Base-by-base conservation (phyloP, 768 basidiomycete species). In the Phylloporus sp. region DNA sequence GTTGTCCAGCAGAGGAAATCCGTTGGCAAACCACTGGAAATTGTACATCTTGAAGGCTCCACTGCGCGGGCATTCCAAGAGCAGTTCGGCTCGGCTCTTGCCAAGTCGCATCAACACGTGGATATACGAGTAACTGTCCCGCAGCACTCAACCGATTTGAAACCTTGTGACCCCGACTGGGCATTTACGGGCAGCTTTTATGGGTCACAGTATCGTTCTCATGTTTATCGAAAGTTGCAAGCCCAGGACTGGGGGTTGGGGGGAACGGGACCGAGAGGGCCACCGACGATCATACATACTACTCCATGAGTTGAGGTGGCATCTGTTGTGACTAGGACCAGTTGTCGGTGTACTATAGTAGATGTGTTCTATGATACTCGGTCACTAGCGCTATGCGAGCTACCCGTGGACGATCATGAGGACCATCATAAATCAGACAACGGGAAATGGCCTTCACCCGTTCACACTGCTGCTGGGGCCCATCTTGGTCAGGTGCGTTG, bases 1-100 rank as follows among this genome's bases (percentile, higher is more conserved):
- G 64, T 68, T 11, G 52, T 68, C 42, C 66, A 64, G 28, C 66
- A 70, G 49, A 57, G 67, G 54, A 64, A 61, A 44, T 52, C 58
- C 2, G 68, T 70, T 26, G 68, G 68, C 28, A 60, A 45, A 39
- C 58, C 67, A n/a, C 48, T 68, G 20, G 49, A 41, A 10, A 20
- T 60, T 34, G 29, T 68, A 15, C 67, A 59, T n/a, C 53, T 68
- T 12, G 68, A 70, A 26, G 67, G 67, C 10, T 22, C 45, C 10
- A 56, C 56, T 23, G 58, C 58, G 6, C 47, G 34, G 13, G 49
- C 54, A 35, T 70, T 68, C n/a, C 62, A 68, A 45, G 62, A 66
- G 28, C 59, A 62, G 10, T 57, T 68, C 18, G 27, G 52, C 12
- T 53, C 51, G 31, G 58, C 56, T 29, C 60, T 68, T 26, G 41